Evolutionary conservation across 2,329 filamentous ascomycete species (phyloP), one percentile per base, ranked within the genome.

Genomic region (Phialophora expanda): DNA sequence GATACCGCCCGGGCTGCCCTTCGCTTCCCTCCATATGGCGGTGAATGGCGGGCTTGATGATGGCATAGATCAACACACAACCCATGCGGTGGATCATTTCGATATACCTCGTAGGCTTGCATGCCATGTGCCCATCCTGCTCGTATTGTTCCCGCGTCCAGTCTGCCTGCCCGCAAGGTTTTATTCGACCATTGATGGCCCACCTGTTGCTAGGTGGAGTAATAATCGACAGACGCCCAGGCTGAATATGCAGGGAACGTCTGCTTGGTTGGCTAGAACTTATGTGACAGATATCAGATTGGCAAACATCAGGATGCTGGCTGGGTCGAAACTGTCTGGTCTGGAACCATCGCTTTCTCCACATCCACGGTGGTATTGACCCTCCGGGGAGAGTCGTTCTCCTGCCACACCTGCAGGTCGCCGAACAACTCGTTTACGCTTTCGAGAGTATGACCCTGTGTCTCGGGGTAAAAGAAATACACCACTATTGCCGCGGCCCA

Each of bases 401-500:
- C 60, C 17, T 28, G 50, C 24, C 17, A 11, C 5, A 62, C 4
- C 53, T 55, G 51, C 17, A 66, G 28, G 56, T 64, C 64, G n/a
- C 64, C 58, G 44, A 77, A 76, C 6, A 75, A 66, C n/a, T 73
- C 72, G 54, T 75, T 74, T 6, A 77, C 72, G 54, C 73, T 72
- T 56, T 78, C 76, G 4, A 78, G 72, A 20, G 75, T 74, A 46
- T 70, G 61, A 2, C 71, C 73, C n/a, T 65, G 71, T 6, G 76
- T 77, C 61, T 77, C 76, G 0, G 76, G 75, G 44, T 75, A 77
- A 44, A 72, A 76, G n/a, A 75, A 71, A 73, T 76, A 78, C 53
- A 75, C 70, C 14, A 76, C 14, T 2, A 74, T 20, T 24, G 78
- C 76, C 3, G 77, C 81, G 17, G 77, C 76, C 72, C 82, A 76